Base-by-base conservation (phyloP, 2,329 filamentous ascomycete species). In the Fusarium nanum region DNA sequence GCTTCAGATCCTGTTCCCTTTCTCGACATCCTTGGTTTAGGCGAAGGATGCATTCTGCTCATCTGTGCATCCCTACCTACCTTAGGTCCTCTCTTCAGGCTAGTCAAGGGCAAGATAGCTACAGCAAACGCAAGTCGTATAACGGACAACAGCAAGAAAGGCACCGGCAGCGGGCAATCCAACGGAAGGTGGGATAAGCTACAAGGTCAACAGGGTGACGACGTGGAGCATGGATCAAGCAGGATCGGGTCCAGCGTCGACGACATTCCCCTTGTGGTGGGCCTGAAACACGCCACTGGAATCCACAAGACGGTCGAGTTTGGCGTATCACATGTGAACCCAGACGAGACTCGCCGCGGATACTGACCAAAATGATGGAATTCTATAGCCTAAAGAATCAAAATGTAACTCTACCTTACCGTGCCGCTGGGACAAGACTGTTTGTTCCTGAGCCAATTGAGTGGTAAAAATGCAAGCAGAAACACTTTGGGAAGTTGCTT, bases 31-130 rank as follows among this genome's bases (percentile, higher is more conserved):
- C 71, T 75, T 23, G 74, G 73, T 10, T 44, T 76, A 11, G 61
- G 65, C 18, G 74, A 75, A 56, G 72, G 72, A 20, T 69, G 71
- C 46, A 72, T 76, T 54, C 64, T 76, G 27, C 44, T 76, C 22
- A 67, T 76, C 20, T 74, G 73, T 46, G 68, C 72, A 13, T 75
- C 73, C 8, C 57, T 76, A 2, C 73, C 74, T 7, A 70, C 74
- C 3, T 45, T 76, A 7, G 74, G 71, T 4, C 72, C 74, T 16
- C 60, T 76, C 3, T 67, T 75, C 23, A 67, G 73, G 6, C 42
- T 72, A 4, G 60, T 60, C 9, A 71, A 61, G 16, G 64, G 65
- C 9, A 72, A 69, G 28, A 56, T 73, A 22, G 59, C 52, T 5
- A 68, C 61, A 5, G 8, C 18, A 7, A 56, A 74, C 25, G 54